phyloP scores from a whole-genome alignment of 2,329 filamentous ascomycete species.

The Alternaria panax region DNA sequence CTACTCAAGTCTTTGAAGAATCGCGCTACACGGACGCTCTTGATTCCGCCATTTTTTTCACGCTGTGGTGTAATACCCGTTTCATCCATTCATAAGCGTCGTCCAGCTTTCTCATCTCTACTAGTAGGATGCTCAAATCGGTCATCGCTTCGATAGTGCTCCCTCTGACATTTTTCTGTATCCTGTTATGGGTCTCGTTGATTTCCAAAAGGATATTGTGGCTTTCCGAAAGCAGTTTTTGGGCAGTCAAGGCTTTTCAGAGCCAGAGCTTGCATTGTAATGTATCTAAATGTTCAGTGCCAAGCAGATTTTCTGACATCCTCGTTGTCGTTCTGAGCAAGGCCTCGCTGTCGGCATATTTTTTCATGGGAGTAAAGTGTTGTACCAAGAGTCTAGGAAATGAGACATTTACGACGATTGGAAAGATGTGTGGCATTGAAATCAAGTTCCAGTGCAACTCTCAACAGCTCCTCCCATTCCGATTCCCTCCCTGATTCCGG shows the following conservation, averaged over 20 bases:
- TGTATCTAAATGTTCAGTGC: rapidly evolving
- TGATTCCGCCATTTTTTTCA: neutral
- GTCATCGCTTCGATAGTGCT: neutral
- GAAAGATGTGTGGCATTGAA: rapidly evolving
- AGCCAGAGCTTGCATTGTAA: neutral
- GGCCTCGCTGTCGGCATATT: neutral
- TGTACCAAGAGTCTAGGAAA: neutral
- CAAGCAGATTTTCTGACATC: neutral
- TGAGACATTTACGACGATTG: rapidly evolving
- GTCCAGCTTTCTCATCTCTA: neutral
- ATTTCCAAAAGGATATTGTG: neutral
- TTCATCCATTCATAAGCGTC: neutral
- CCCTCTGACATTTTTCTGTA: neutral
- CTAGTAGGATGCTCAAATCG: neutral
- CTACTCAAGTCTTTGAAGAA: neutral
- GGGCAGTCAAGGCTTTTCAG: rapidly evolving
- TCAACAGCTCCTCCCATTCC: neutral
- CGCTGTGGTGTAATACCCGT: neutral
- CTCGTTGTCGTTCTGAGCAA: neutral
- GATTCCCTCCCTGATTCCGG: rapidly evolving
- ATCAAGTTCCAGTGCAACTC: neutral
- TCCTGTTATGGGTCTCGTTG: neutral
- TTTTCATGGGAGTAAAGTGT: neutral
- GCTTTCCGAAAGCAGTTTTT: neutral
- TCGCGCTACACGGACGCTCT: neutral